Base-by-base conservation (phyloP, 2,329 filamentous ascomycete species). In the Dryadomyces quercivorus region DNA sequence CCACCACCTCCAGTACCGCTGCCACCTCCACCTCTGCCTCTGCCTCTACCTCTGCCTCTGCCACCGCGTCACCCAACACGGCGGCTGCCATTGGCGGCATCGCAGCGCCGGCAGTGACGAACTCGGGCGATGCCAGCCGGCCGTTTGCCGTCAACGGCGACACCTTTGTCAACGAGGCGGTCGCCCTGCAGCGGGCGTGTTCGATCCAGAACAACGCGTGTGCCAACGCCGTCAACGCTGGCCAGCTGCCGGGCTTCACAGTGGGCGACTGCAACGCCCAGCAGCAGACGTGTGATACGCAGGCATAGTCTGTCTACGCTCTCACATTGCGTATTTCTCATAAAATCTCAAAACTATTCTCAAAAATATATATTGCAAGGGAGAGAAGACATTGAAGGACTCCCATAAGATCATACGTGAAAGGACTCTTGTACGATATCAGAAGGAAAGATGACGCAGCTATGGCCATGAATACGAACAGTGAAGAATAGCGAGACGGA, bases 161-260 rank as follows among this genome's bases (percentile, higher is more conserved):
- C 69, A 81, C 71, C 42, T 85, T 86, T 63, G 75, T 75, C 43
- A 76, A 76, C 63, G 64, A 76, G 59, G 67, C 64, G 3, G 76
- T 75, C 10, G 82, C 82, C 20, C 67, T 76, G 44, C 75, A 82
- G 66, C 73, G 82, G 49, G 75, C 79, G 40, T 86, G 82, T 63
- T 75, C 81, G 57, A 75, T 82, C 56, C 80, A 85, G 69, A 77
- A 81, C 69, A 84, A 83, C 61, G 67, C 65, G 3, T 86, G 82
- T 62, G 70, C 76, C 13, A 68, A 81, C 58, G 74, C 74, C 31
- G 76, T 76, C 55, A 84, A 84, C 65, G 61, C 67, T 13, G 77
- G 79, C 20, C 56, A 66, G 51, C 60, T 70, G 15, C 59, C 63
- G 3, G 71, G 70, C 44, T 64, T 71, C 56, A 69, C 66, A 3